Conservation (phyloP, 2,329 filamentous ascomycete genomes). For the Penicillium sclerotiorum region DNA sequence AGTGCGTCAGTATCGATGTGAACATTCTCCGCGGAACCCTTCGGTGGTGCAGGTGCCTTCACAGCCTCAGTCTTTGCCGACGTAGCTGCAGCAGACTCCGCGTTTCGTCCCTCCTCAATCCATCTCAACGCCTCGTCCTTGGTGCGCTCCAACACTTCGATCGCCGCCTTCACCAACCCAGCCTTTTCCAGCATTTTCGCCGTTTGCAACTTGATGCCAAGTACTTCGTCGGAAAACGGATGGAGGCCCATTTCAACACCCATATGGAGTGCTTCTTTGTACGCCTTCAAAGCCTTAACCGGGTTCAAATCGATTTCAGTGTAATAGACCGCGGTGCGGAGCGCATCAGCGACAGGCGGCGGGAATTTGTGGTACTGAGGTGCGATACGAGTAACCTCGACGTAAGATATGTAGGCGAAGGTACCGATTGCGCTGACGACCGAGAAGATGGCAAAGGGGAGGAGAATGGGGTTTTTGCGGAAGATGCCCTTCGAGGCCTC, state of each 20-base stretch:
- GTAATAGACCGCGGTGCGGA: constrained; percentile 85
- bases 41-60: constrained; percentile 21
- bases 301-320: constrained; percentile 76
- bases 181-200: constrained; percentile 78
- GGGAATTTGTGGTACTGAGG: constrained; percentile 49
- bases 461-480: constrained; percentile 47
- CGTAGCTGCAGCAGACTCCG: constrained; percentile 16
- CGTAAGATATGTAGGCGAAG: constrained; percentile 46
- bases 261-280: constrained; percentile 74
- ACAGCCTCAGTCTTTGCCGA: constrained; percentile 14
- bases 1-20: constrained; percentile 23
- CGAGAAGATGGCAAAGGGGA: constrained; percentile 45
- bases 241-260: constrained; percentile 77
- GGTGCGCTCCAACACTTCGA: constrained; percentile 77
- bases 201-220: constrained; percentile 84
- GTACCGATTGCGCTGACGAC: constrained; percentile 36
- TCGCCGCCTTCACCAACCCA: constrained; percentile 68
- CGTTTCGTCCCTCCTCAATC: constrained; percentile 32
- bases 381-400: constrained; percentile 46
- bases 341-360: constrained; percentile 54
- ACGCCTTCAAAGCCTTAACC: constrained; percentile 77
- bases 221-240: constrained; percentile 85
- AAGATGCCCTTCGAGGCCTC: constrained; percentile 43
- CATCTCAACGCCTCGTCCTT: constrained; percentile 64
- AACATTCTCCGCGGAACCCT: constrained; percentile 22